Evolutionary conservation across 495 filamentous ascomycete genomes (phyloP).

Genomic region (Neurospora hispaniola): DNA sequence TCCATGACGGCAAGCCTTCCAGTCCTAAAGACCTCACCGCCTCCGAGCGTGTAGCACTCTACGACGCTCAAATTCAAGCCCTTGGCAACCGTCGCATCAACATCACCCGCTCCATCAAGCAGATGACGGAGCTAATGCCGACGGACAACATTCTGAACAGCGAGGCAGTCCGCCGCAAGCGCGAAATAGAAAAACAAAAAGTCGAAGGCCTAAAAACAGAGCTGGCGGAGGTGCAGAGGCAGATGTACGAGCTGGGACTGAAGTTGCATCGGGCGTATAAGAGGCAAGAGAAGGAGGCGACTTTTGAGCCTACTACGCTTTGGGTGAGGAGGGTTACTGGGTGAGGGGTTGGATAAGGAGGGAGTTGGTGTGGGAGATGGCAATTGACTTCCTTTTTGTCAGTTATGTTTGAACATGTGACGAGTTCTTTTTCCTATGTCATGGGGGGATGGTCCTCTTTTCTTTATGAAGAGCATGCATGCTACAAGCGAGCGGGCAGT

Average conservation of each 20-base stretch:
- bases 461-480: not conserved
- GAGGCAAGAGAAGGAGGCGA: slow-evolving; percentile 51
- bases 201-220: slow-evolving; percentile 60
- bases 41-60: slow-evolving; percentile 50
- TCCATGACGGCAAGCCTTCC: not conserved
- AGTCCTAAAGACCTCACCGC: slow-evolving; percentile 32
- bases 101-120: slow-evolving; percentile 57
- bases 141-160: slow-evolving; percentile 38
- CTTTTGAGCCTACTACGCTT: slow-evolving; percentile 57
- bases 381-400: not conserved
- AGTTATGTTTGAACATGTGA: not conserved
- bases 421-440: not conserved
- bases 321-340: slow-evolving; percentile 68
- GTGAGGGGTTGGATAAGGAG: not conserved
- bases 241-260: slow-evolving; percentile 80
- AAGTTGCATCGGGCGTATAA: slow-evolving; percentile 74
- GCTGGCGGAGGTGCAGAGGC: slow-evolving; percentile 64
- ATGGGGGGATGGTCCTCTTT: not conserved
- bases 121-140: slow-evolving; percentile 58
- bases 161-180: slow-evolving; percentile 32
- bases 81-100: slow-evolving; percentile 58
- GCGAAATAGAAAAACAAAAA: slow-evolving; percentile 61
- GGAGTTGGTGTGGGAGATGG: not conserved
- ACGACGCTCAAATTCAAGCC: slow-evolving; percentile 56
- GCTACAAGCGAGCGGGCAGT: not conserved